Evolutionary conservation across 306 rosid genomes (phyloP), one percentile per base, ranked within the genome.

Genomic region (Lathyrus oleraceus): DNA sequence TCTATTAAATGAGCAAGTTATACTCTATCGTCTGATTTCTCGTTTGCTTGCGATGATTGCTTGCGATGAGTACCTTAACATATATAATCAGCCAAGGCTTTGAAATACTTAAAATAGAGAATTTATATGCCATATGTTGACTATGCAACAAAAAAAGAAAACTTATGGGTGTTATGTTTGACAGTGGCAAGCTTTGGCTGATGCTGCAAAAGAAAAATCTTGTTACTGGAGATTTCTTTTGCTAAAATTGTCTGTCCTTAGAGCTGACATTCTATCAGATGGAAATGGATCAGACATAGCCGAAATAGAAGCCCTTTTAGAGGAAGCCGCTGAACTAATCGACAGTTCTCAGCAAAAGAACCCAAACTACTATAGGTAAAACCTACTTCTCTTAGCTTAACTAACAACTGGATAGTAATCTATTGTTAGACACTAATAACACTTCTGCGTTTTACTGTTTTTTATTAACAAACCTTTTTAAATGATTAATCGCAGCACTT

Each of bases 301-400:
- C 21, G 96, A 89, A 79, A 87, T 95, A 25, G 96, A 91, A 77
- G 95, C 90, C 70, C 78, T 84, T 53, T 45, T 95, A 43, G 97
- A 91, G 81, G 99, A 95, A 86, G 97, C 99, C 32, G 96, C 97
- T n/a, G 99, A 91, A 82, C 95, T 95, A 63, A 87, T 95, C 61
- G 80, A 82, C 10, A 77, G 75, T 57, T 85, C 92, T 80, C 87
- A 81, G 77, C 83, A 72, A 81, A 82, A 81, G 67, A 87, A 95
- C 67, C 99, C 97, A 54, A 91, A 83, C 78, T 95, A 95, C 72
- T 91, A 86, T 69, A 87, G 94, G 98, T 86, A 70, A 83, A 76
- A 77, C 65, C 23, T 16, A 20, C 61, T 51, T 23, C 23, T 7
- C 71, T 59, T 54, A 36, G 48, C 42, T 15, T 25, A 68, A 44